Conservation (phyloP, 345 rosid genomes). For the Ceriops decandra region DNA sequence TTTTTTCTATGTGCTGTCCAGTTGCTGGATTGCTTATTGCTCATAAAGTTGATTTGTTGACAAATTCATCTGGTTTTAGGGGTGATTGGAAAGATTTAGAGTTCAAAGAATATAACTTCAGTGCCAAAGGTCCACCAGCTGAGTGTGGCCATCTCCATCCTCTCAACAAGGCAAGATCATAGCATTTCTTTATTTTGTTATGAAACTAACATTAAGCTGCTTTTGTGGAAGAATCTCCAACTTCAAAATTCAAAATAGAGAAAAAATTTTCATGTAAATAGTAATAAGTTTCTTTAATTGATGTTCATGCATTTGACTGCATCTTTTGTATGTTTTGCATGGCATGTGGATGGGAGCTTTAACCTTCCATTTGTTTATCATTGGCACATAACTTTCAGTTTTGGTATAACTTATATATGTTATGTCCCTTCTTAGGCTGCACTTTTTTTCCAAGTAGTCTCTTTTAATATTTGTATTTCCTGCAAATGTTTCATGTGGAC, state of each 20-base stretch:
- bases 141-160: slow-evolving; percentile 96
- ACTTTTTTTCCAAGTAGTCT: neutral
- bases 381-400: neutral
- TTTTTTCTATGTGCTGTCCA: neutral
- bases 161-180: slow-evolving; percentile 66
- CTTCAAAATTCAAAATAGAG: neutral
- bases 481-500: neutral
- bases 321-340: neutral
- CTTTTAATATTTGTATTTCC: neutral
- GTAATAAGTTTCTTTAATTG: neutral
- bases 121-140: slow-evolving; percentile 81
- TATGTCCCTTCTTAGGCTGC: neutral
- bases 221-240: neutral
- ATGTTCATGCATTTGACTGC: neutral
- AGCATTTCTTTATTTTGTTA: neutral
- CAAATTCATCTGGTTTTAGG: slow-evolving; percentile 37
- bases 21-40: neutral
- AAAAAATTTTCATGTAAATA: neutral
- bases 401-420: neutral
- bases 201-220: neutral
- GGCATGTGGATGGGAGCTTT: neutral
- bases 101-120: slow-evolving; percentile 88
- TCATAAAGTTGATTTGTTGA: slow-evolving; percentile 11
- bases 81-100: slow-evolving; percentile 83
- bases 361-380: neutral